Evolutionary conservation across 768 basidiomycete species (phyloP).

Genomic region (Macrolepiota fuliginosa): DNA sequence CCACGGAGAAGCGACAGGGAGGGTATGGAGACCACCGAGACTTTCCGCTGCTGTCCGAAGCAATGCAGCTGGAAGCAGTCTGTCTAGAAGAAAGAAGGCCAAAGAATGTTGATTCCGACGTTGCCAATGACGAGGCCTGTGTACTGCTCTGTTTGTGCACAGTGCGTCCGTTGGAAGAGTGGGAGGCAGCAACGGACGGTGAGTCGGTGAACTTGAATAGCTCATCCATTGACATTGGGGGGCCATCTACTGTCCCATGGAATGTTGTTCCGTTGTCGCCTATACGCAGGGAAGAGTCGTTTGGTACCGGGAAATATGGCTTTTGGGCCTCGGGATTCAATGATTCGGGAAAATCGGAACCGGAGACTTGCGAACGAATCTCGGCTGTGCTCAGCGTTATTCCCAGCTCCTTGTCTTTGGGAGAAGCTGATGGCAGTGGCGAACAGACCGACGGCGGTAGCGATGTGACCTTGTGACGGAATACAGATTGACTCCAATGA

Average conservation of each 20-base stretch:
- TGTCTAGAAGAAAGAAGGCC: conserved; percentile 51
- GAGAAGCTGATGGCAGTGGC: conserved; percentile 27
- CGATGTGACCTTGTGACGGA: conserved; percentile 56
- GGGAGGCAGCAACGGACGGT: conserved; percentile 26
- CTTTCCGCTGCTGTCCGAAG: conserved; percentile 43
- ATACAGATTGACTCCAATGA: conserved; percentile 74
- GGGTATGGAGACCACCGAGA: conserved; percentile 65
- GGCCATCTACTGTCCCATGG: conserved; percentile 30
- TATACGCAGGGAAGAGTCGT: conserved; percentile 69
- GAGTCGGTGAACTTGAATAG: conserved; percentile 47
- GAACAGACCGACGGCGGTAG: conserved; percentile 37
- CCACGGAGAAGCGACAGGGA: conserved; percentile 83
- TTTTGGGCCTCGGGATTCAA: conserved; percentile 23
- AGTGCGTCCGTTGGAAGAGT: conserved; percentile 13
- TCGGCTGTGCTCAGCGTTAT: conserved; percentile 54
- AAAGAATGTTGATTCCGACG: conserved; percentile 58
- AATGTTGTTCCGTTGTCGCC: conserved; percentile 63
- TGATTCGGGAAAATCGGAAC: conserved; percentile 14
- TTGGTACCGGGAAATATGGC: conserved; percentile 62
- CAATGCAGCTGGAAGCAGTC: conserved; percentile 38
- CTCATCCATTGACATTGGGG: conserved; percentile 61
- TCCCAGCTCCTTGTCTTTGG: conserved; percentile 67
- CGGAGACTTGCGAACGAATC: conserved; percentile 33
- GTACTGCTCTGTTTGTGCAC: conserved; percentile 10
- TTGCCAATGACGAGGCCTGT: conserved; percentile 12